A percentile compares a stretch with the other conserved stretches of the same genome.
phyloP scores from a whole-genome alignment of 2,329 filamentous ascomycete species.

The Penicillium sp. region DNA sequence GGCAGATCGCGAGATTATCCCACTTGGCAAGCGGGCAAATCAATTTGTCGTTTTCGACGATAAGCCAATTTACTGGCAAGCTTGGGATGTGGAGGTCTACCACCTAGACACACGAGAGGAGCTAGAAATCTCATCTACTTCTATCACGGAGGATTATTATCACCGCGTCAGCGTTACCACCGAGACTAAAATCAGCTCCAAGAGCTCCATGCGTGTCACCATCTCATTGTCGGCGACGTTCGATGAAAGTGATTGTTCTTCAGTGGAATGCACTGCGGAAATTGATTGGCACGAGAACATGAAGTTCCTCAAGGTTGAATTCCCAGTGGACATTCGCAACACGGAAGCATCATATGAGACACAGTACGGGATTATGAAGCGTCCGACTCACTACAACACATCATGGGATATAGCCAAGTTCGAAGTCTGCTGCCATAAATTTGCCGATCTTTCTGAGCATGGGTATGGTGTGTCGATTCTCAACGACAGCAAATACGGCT shows the following conservation, averaged over 20 bases:
- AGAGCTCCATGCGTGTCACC: conserved; percentile 84
- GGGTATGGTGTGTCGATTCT: conserved; percentile 90
- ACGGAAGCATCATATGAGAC: conserved; percentile 95
- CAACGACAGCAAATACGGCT: conserved; percentile 96
- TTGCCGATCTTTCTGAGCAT: conserved; percentile 85
- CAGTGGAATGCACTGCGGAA: conserved; percentile 78
- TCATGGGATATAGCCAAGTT: conserved; percentile 98
- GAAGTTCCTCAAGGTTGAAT: conserved; percentile 99
- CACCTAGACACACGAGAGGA: conserved; percentile 87
- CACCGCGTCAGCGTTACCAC: conserved; percentile 83
- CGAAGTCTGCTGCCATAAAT: conserved; percentile 94
- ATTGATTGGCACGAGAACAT: conserved; percentile 96
- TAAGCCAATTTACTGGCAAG: conserved; percentile 96
- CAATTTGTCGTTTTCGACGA: conserved; percentile 96
- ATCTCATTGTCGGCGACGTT: conserved; percentile 77
- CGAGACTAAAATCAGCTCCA: conserved; percentile 83
- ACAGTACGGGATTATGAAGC: conserved; percentile 84
- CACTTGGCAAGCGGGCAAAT: conserved; percentile 75
- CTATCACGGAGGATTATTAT: conserved; percentile 72
- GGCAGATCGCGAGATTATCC: conserved; percentile 77
- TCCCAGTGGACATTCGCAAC: conserved; percentile 88
- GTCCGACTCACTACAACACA: conserved; percentile 98
- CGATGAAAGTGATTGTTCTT: conserved; percentile 63
- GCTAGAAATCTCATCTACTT: conserved; percentile 70
- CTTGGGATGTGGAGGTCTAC: conserved; percentile 97